Base-by-base conservation (phyloP, 2,329 filamentous ascomycete species). In the Lasiodiplodia gonubiensis region DNA sequence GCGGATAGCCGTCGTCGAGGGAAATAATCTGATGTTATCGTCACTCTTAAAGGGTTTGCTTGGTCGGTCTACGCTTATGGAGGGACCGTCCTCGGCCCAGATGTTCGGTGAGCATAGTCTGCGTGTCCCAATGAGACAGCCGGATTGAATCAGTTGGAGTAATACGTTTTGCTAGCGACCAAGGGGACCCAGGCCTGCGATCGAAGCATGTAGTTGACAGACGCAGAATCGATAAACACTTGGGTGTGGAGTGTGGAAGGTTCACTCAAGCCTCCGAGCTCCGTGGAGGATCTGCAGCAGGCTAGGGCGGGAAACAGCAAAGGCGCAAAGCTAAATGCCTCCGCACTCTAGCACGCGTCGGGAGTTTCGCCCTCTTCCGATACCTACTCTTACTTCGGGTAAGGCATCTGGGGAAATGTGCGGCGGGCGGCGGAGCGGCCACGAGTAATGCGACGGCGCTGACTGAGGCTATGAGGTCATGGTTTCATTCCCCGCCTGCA, bases 241-340 rank as follows among this genome's bases (percentile, higher is more conserved):
- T n/a, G n/a, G 27, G 4, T 35, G 27, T 33, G 30, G 53, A n/a
- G 4, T 14, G 33, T n/a, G 54, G 54, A 37, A 35, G 35, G 54
- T n/a, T 39, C 54, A 12, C n/a, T 18, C 33, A 16, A 35, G 54
- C 30, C 54, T 35, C 54, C 54, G 33, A 57, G 54, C 54, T 57
- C 54, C 16, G 54, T 57, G 54, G 54, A 57, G 54, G 54, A 57
- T 57, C 54, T 57, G 54, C 53, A 35, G 35, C 54, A 18, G 33
- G 30, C 53, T 55, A 55, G 30, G 12, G 30, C 27, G n/a, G 27
- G 30, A 54, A 33, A 35, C 54, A 57, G 49, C 23, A 30, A 52
- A 30, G 49, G 23, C 49, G 14, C 49, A 52, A 23, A 52, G 21
- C 14, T 18, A 25, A 52, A 51, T 52, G 49, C 14, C 25, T 30